These are phyloP conservation scores for Trebouxia sp. DNA, from an alignment of 139 green algal genomes.

Conservation along the genomic window DNA sequence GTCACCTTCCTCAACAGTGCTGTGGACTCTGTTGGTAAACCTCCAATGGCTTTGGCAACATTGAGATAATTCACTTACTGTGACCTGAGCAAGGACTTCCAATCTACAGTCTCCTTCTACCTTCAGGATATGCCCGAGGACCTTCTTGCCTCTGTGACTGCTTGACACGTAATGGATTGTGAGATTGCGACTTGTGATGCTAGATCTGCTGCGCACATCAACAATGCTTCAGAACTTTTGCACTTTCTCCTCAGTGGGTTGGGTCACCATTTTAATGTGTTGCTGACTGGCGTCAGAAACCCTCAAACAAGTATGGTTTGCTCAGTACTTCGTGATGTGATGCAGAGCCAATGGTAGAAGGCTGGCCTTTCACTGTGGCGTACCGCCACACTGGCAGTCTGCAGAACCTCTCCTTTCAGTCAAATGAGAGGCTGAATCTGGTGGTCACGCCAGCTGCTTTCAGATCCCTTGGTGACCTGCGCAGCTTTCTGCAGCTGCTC, in stretches of 20 bases:
- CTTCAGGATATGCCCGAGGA: too few relatives aligned
- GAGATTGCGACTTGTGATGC: too few relatives aligned
- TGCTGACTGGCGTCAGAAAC: too few relatives aligned
- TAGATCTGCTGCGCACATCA: not conserved
- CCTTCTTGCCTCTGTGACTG: too few relatives aligned
- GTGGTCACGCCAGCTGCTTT: conserved; percentile 39
- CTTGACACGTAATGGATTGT: too few relatives aligned
- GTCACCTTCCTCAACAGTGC: conserved; percentile 46
- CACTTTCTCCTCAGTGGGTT: not conserved
- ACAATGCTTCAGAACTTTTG: not conserved
- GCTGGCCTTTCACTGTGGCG: conserved; percentile 35
- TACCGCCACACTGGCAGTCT: not conserved
- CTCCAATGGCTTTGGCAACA: not conserved
- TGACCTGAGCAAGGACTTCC: too few relatives aligned
- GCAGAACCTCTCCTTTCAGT: conserved; percentile 25
- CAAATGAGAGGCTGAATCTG: conserved; percentile 33
- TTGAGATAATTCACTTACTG: too few relatives aligned
- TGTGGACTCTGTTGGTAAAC: conserved; percentile 42
- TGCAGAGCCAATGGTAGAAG: conserved; percentile 42
- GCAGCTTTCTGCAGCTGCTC: conserved; percentile 35
- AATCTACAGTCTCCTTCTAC: too few relatives aligned
- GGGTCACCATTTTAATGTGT: not conserved
- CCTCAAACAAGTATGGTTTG: too few relatives aligned
- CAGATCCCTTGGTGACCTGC: conserved; percentile 46
- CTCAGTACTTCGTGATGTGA: not conserved